Percentiles rank a stretch among this genome's conserved stretches.
These are phyloP conservation scores for Colletotrichum graminicola DNA, from an alignment of 2,329 filamentous ascomycete genomes.

Conservation along the genomic window DNA sequence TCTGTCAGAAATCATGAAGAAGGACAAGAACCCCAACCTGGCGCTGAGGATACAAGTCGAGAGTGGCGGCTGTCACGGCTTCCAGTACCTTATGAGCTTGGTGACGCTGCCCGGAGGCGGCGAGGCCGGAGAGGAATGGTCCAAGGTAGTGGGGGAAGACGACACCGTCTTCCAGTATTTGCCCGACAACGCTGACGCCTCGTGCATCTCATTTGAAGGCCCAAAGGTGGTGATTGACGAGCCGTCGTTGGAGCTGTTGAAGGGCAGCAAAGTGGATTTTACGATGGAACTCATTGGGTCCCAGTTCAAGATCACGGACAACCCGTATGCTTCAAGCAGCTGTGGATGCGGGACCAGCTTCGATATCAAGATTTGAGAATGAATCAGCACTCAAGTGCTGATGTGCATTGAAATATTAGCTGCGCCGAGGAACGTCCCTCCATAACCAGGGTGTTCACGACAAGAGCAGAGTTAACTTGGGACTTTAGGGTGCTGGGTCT, in stretches of 20 bases:
- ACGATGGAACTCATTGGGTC: conserved; percentile 90
- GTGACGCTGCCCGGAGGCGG: conserved; percentile 67
- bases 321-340: conserved; percentile 90
- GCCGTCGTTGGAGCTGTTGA: conserved; percentile 86
- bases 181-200: conserved; percentile 56
- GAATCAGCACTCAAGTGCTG: background rate
- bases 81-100: conserved; percentile 95
- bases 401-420: background rate
- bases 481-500: no score
- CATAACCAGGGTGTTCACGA: background rate
- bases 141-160: conserved; percentile 70
- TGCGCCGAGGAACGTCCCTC: background rate
- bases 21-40: conserved; percentile 80
- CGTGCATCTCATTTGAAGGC: conserved; percentile 48
- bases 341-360: conserved; percentile 99
- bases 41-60: conserved; percentile 94
- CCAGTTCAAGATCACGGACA: conserved; percentile 97
- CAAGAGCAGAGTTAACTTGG: background rate
- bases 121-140: conserved; percentile 50
- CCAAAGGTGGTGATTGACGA: conserved; percentile 92
- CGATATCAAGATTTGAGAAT: conserved; percentile 79
- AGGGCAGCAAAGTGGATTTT: conserved; percentile 95
- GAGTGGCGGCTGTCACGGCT: conserved; percentile 95
- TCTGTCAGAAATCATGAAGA: conserved; percentile 80
- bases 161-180: conserved; percentile 88